A percentile compares a stretch with the other conserved stretches of the same genome.
Conservation (phyloP, 2,329 filamentous ascomycete genomes). For the Beauveria sp. region DNA sequence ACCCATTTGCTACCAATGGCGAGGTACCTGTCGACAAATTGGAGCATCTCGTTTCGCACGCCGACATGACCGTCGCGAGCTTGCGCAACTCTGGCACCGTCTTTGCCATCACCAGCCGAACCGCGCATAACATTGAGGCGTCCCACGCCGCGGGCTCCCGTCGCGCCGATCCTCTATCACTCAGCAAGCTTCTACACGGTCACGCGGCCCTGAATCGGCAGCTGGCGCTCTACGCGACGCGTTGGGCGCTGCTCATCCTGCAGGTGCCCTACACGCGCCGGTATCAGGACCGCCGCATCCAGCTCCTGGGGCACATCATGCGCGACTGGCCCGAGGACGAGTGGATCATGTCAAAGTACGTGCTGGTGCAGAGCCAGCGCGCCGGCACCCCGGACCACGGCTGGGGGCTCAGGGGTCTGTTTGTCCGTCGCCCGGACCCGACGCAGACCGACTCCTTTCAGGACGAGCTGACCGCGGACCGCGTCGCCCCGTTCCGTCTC, state of each 20-base stretch:
- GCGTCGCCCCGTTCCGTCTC: constrained; percentile 47
- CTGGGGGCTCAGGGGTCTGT: constrained; percentile 14
- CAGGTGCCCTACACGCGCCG: constrained; percentile 38
- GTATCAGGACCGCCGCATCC: constrained; percentile 55
- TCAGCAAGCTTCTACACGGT: constrained; percentile 29
- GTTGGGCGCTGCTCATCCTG: constrained; percentile 63
- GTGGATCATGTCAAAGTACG: constrained; percentile 60
- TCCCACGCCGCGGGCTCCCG: constrained; percentile 20
- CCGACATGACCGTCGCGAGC: constrained; percentile 33
- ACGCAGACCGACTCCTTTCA: constrained; percentile 29
- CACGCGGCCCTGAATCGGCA: constrained; percentile 38
- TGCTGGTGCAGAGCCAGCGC: constrained; percentile 51
- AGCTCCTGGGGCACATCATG: constrained; percentile 40
- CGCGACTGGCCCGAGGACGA: constrained; percentile 54
- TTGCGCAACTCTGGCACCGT: constrained; percentile 59
- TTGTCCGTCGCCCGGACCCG: constrained; percentile 30
- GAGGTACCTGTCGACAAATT: constrained; percentile 59
- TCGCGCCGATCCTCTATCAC: constrained; percentile 19
- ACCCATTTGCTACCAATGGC: constrained; percentile 64
- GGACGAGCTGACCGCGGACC: constrained; percentile 17
- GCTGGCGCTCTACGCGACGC: constrained; percentile 59
- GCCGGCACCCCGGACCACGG: constrained; percentile 14
- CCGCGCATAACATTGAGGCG: constrained; percentile 66
- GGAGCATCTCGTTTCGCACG: constrained; percentile 46
- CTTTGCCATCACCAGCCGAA: constrained; percentile 63